These are phyloP conservation scores for Botrytis hyacinthi DNA, from an alignment of 2,329 filamentous ascomycete species.

Conservation along the genomic window DNA sequence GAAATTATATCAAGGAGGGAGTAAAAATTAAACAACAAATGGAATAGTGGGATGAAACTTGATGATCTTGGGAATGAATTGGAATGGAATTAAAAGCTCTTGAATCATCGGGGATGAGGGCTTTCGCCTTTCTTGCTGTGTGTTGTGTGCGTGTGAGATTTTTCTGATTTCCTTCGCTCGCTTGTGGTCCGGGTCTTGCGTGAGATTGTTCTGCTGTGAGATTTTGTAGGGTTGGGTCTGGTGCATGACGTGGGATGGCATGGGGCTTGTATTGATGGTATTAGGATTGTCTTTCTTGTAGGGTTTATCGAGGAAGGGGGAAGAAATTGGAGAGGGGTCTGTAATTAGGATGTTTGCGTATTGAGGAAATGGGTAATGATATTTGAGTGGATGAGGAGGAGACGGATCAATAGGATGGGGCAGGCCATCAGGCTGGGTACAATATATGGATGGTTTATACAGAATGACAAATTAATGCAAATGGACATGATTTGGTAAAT, in stretches of 20 bases:
- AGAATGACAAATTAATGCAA: background rate
- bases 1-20: slow-evolving; percentile 1
- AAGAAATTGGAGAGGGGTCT: background rate
- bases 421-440: background rate
- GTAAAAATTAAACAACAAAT: slow-evolving; percentile 7
- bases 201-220: background rate
- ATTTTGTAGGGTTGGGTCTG: background rate
- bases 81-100: slow-evolving; percentile 7
- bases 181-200: background rate
- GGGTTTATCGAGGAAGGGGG: too few relatives aligned
- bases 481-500: background rate
- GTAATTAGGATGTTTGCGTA: background rate
- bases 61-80: background rate
- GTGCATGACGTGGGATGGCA: background rate
- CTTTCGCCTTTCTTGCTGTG: background rate
- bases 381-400: background rate
- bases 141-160: background rate
- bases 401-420: background rate
- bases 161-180: background rate
- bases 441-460: background rate
- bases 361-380: background rate
- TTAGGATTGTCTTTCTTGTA: background rate
- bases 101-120: background rate
- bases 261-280: background rate
- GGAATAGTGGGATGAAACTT: slow-evolving; percentile 3